Base-by-base conservation (phyloP, 805 yeast species). In the Debaryomyces prosopidis region DNA sequence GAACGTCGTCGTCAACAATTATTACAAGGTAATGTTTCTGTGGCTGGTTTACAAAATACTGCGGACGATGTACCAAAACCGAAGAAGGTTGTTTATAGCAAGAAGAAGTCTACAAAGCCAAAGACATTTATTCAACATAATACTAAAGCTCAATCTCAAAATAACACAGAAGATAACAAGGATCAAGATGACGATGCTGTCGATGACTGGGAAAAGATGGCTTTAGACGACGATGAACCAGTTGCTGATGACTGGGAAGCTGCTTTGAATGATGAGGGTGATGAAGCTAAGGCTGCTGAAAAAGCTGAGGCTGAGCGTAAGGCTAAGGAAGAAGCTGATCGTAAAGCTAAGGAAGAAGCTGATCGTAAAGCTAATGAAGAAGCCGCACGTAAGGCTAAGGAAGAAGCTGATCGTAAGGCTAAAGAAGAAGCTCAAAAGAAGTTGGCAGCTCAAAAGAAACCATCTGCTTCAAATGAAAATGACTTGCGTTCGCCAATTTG, bases 401-500 rank as follows among this genome's bases (percentile, higher is more conserved):
- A 59, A 35, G 69, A 58, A 32, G 65, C 66, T 34, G 60, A 60
- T 30, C 46, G 59, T 36, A 58, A 61, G 42, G 70, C 69, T 8
- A 73, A 67, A 44, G 73, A 69, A 36, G 79, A 46, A 23, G 38
- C 42, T 3, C 31, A 34, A 16, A 40, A 40, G 27, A 38, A 15
- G 10, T n/a, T 19, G 20, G 39, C 45, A 18, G 68, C 57, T 50
- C 50, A 43, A 50, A 50, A 15, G 40, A 51, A 8, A 44, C 12
- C n/a, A 5, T 20, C 41, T 31, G n/a, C 57, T n/a, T 49, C 59
- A 17, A 47, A 58, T 7, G 73, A 73, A 34, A 69, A 69, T 49
- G 82, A 94, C 60, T 73, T 94, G 63, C 96, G 99, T 73, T 94
- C 99, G 52, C 99, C 99, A 53, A 94, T 94, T 66, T 94, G 99